Base-by-base conservation (phyloP, 1,284 basidiomycete species). In the Apiotrichum siamense region DNA sequence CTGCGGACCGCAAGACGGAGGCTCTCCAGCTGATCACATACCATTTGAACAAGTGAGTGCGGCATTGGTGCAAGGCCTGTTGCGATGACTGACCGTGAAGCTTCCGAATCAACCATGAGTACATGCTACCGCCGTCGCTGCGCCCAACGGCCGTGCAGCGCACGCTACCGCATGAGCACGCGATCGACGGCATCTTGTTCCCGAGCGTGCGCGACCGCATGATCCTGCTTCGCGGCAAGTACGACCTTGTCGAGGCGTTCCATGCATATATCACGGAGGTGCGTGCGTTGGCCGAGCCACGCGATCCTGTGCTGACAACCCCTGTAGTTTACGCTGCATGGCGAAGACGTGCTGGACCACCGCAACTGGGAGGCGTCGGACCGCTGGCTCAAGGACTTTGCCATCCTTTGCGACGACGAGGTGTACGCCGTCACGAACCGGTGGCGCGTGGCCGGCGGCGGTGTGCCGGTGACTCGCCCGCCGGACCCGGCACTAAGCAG, bases 311-410 rank as follows among this genome's bases (percentile, higher is more conserved):
- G 33, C 13, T n/a, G 17, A 35, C 17, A n/a, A 35, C 33, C 17
- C 33, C 6, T 36, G 23, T 58, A 91, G 87, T 80, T 86, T 18
- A 83, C 80, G 1, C 80, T 92, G 43, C 88, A 92, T 55, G 88
- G 88, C 4, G 87, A 93, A 60, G 90, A 94, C 64, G 86, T 90
- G 26, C 77, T 94, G 18, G 84, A 85, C 5, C 88, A 93, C 64
- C 77, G 76, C 32, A 91, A 89, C 64, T 94, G 90, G 88, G 90
- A 94, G 71, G 79, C 93, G 45, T 78, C 80, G 7, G 88, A 92
- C 65, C 77, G 78, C 49, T 94, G 88, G 83, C 76, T 94, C 42
- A 79, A 81, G 50, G 81, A 85, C 69, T 92, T 87, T 63, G 81
- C 81, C 7, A 61, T 72, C 17, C 53, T 70, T 23, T 62, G 61